Percentiles rank a stretch among this genome's conserved stretches.
phyloP scores from a whole-genome alignment of 2,329 filamentous ascomycete genomes.

The Alternaria panax region DNA sequence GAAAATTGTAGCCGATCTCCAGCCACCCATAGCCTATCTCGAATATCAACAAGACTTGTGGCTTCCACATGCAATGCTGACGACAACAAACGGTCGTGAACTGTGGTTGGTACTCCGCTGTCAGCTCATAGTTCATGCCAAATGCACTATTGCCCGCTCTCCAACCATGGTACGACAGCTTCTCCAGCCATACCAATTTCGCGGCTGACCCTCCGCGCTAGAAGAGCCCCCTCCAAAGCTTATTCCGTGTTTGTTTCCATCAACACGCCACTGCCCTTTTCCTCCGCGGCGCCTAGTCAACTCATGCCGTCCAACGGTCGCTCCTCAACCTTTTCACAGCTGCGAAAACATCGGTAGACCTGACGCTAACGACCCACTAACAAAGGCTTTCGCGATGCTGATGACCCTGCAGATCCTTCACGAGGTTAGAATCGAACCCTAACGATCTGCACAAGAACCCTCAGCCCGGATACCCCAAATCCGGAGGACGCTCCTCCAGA shows the following conservation, averaged over 20 bases:
- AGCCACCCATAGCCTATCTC: neutral
- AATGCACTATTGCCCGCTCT: slow-evolving; percentile 4
- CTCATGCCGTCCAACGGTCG: slow-evolving; percentile 2
- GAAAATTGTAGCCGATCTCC: neutral
- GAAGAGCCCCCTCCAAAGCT: neutral
- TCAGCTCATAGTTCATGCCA: slow-evolving; percentile 15
- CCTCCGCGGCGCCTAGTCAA: neutral
- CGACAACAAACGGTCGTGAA: slow-evolving; percentile 16
- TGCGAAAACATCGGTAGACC: neutral
- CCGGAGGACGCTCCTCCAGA: neutral
- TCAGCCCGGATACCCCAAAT: neutral
- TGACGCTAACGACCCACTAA: neutral
- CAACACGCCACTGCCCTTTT: neutral
- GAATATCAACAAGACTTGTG: neutral
- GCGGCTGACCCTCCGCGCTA: neutral
- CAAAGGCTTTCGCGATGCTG: slow-evolving; percentile 4
- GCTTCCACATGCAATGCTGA: slow-evolving; percentile 10
- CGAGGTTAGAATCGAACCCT: neutral
- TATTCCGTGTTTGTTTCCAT: neutral
- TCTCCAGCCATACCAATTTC: neutral
- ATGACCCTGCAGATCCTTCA: slow-evolving; percentile 16
- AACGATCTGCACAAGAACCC: slow-evolving; percentile 10
- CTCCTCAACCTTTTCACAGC: slow-evolving; percentile 1
- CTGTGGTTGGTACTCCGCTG: slow-evolving; percentile 15
- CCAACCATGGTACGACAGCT: slow-evolving; percentile 12